A percentile compares a stretch with the other conserved stretches of the same genome.
Conservation (phyloP, 2,329 filamentous ascomycete species). For the Rhexocercosporidium sp. region DNA sequence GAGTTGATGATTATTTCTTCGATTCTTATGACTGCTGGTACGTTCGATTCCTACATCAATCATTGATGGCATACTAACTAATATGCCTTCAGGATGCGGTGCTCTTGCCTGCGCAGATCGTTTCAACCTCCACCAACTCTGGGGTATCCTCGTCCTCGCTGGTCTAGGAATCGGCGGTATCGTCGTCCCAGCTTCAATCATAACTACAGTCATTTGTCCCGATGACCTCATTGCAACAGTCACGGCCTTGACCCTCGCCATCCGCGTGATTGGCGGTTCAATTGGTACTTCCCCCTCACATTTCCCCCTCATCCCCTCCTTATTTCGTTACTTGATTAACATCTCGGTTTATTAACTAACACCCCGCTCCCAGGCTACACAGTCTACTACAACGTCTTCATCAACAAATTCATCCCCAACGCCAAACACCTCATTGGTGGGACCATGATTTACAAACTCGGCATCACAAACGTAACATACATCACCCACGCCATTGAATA, state of each 20-base stretch:
- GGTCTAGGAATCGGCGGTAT: conserved; percentile 71
- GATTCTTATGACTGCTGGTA: conserved; percentile 67
- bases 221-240: conserved; percentile 74
- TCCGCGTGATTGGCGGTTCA: conserved; percentile 70
- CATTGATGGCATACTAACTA: background rate
- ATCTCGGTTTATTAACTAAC: background rate
- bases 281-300: conserved; percentile 1
- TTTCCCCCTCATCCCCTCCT: no score
- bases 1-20: conserved; percentile 64
- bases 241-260: conserved; percentile 68
- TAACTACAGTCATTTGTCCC: conserved; percentile 72
- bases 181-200: conserved; percentile 72
- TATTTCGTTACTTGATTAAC: background rate
- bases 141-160: conserved; percentile 62
- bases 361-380: conserved; percentile 49
- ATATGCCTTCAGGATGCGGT: conserved; percentile 45
- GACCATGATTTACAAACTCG: conserved; percentile 41
- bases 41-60: background rate
- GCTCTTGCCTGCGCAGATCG: conserved; percentile 54
- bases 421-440: conserved; percentile 39
- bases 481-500: conserved; percentile 53
- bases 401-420: conserved; percentile 48
- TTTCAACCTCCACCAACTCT: conserved; percentile 60
- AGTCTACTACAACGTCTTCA: conserved; percentile 60
- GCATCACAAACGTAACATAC: conserved; percentile 49